Evolutionary conservation across 2,329 filamentous ascomycete genomes (phyloP).

Genomic region (Coleophoma cylindrospora): DNA sequence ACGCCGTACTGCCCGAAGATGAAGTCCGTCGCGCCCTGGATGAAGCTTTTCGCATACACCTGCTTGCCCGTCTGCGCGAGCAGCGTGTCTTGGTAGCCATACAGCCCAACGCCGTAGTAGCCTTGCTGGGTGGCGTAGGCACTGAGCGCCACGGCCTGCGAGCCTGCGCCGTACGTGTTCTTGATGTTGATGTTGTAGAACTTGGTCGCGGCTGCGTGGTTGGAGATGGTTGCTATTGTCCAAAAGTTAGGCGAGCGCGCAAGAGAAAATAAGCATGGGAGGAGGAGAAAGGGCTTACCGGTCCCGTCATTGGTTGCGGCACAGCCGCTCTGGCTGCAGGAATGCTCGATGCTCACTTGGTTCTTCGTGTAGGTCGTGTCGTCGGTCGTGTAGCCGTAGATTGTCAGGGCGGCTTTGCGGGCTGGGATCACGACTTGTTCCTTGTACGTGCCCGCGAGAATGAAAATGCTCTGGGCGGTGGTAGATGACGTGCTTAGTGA

Average conservation of each 20-base stretch:
- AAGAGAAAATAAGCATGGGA: too few species aligned
- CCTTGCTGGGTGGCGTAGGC: constrained; percentile 46
- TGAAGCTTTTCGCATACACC: constrained; percentile 49
- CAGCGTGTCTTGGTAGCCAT: constrained; percentile 52
- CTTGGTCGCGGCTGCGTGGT: constrained; percentile 29
- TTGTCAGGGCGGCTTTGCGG: constrained; percentile 38
- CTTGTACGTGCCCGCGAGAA: constrained; percentile 46
- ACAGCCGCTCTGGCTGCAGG: constrained; percentile 32
- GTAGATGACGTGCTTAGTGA: constrained; percentile 38
- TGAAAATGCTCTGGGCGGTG: constrained; percentile 43
- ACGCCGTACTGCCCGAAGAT: constrained; percentile 48
- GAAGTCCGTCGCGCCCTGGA: constrained; percentile 54
- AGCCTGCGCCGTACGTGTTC: constrained; percentile 38
- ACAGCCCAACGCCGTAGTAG: constrained; percentile 50
- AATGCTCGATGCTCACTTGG: constrained; percentile 38
- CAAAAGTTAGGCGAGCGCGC: too few species aligned
- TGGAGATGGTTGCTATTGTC: constrained; percentile 31
- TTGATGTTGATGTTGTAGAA: constrained; percentile 22
- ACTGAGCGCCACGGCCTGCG: constrained; percentile 47
- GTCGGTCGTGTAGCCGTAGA: constrained; percentile 47
- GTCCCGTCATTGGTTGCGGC: background rate
- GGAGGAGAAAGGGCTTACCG: too few species aligned
- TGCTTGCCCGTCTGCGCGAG: constrained; percentile 44
- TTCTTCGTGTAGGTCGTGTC: constrained; percentile 41
- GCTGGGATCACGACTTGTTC: constrained; percentile 47